Percentiles rank a stretch among this genome's conserved stretches.
These are phyloP conservation scores for Cladophialophora psammophila DNA, from an alignment of 2,329 filamentous ascomycete species.

Conservation along the genomic window DNA sequence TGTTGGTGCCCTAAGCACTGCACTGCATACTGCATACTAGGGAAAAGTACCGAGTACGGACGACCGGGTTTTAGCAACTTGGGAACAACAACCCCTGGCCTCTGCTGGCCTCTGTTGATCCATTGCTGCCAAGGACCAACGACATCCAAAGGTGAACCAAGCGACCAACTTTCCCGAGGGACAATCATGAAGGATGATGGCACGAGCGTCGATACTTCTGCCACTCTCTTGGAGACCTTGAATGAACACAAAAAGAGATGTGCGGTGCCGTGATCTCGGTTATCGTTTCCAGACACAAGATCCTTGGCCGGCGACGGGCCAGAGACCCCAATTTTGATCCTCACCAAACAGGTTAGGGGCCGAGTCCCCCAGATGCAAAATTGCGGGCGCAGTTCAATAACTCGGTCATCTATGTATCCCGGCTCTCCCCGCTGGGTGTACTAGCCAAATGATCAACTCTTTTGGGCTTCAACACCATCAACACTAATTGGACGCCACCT, in stretches of 20 bases:
- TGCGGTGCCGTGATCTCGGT: conserved; percentile 3
- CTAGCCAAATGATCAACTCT: not conserved
- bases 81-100: not conserved
- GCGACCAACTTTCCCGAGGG: not conserved
- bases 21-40: not conserved
- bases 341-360: not conserved
- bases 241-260: conserved; percentile 1
- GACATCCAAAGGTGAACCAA: not conserved
- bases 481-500: conserved; percentile 6
- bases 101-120: not conserved
- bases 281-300: not conserved
- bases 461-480: conserved; percentile 2
- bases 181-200: not conserved
- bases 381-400: not conserved
- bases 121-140: not conserved
- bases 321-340: not conserved
- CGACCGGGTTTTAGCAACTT: not conserved
- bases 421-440: not conserved
- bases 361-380: not conserved
- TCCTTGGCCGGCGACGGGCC: not conserved
- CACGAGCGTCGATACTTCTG: not conserved
- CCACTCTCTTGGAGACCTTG: not conserved
- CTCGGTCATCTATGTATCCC: not conserved
- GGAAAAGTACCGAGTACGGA: not conserved
- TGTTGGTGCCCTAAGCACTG: not conserved